These are phyloP conservation scores for Aspergillus hiratsukae DNA, from an alignment of 2,329 filamentous ascomycete genomes.

Conservation along the genomic window DNA sequence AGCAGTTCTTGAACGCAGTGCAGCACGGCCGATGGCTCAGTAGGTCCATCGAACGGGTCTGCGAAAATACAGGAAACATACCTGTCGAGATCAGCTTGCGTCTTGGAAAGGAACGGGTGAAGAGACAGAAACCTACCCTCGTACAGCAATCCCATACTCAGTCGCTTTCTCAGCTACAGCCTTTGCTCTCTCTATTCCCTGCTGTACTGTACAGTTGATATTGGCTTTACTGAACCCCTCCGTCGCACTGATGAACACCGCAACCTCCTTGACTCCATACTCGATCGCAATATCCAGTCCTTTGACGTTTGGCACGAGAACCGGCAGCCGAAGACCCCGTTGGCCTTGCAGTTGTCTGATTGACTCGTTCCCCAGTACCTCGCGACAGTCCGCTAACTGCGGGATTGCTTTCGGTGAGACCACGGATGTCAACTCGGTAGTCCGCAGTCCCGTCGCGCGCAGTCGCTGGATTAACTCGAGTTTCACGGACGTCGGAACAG, in stretches of 20 bases:
- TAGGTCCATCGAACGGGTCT: constrained; percentile 50
- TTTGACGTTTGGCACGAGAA: constrained; percentile 40
- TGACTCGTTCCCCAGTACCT: constrained; percentile 13
- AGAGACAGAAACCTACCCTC: constrained; percentile 24
- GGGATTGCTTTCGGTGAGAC: constrained; percentile 82
- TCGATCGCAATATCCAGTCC: constrained; percentile 55
- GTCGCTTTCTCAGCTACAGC: constrained; percentile 28
- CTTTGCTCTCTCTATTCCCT: constrained; percentile 33
- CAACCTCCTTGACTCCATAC: constrained; percentile 34
- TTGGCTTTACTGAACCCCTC: constrained; percentile 43
- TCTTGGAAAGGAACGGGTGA: neutral
- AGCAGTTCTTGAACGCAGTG: constrained; percentile 57
- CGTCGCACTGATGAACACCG: constrained; percentile 40
- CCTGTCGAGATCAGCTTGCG: constrained; percentile 7
- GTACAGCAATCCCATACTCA: constrained; percentile 25
- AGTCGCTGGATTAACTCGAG: constrained; percentile 69
- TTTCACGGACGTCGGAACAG: constrained; percentile 67
- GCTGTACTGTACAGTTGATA: constrained; percentile 38
- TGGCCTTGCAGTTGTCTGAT: constrained; percentile 52
- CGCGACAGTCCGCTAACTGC: constrained; percentile 53
- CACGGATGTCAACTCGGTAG: constrained; percentile 78
- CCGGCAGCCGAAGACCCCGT: constrained; percentile 27
- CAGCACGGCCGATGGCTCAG: constrained; percentile 48
- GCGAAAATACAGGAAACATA: constrained; percentile 42
- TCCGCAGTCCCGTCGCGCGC: constrained; percentile 62